phyloP scores from a whole-genome alignment of 2,329 filamentous ascomycete species.

The Talaromyces marneffei region DNA sequence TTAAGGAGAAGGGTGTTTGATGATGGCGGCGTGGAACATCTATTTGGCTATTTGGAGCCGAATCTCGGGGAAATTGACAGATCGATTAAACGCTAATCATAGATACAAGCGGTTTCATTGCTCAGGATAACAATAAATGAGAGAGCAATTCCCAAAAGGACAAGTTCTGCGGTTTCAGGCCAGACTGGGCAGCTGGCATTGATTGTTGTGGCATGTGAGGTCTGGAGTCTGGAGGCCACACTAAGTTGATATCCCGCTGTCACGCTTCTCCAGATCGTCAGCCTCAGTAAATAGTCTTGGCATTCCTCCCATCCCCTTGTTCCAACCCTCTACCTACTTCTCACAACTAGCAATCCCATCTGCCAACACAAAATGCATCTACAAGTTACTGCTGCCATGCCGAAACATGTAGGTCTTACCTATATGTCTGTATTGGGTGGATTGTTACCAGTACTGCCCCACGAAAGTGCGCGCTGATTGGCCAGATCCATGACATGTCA shows the following conservation, averaged over 20 bases:
- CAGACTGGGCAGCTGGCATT: not conserved
- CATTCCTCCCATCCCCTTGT: not conserved
- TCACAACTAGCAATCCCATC: not conserved
- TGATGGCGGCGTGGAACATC: not conserved
- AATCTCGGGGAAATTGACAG: not conserved
- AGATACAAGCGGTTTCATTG: not conserved
- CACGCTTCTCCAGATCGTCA: not conserved
- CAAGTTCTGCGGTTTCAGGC: not conserved
- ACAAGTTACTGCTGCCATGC: not conserved
- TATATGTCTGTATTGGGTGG: not conserved
- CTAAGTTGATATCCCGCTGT: not conserved
- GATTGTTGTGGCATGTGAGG: conserved; percentile 3
- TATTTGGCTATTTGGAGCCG: not conserved
- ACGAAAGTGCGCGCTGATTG: not conserved
- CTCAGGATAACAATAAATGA: not conserved
- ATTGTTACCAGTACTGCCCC: not conserved
- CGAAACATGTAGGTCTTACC: not conserved
- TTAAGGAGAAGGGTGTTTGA: not conserved
- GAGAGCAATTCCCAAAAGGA: not conserved
- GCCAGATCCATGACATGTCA: not conserved
- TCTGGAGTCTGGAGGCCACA: not conserved
- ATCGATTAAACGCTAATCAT: not conserved
- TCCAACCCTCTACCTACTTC: not conserved
- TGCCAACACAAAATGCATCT: not conserved
- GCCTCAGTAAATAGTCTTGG: conserved; percentile 1